A percentile compares a stretch with the other conserved stretches of the same genome.
Evolutionary conservation across 768 basidiomycete genomes (phyloP).

Genomic region (Gloeophyllum trabeum): DNA sequence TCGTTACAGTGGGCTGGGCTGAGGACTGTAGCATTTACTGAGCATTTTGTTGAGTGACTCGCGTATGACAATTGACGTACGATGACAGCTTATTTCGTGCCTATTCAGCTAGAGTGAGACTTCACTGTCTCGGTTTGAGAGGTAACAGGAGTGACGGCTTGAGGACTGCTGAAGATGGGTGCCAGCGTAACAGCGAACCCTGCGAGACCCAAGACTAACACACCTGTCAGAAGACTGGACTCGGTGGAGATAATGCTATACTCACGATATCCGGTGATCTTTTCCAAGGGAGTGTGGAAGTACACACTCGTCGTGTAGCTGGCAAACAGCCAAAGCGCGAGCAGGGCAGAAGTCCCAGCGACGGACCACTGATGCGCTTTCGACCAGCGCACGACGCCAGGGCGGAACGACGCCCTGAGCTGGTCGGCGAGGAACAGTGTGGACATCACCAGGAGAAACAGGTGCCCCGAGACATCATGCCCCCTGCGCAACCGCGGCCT

Average conservation of each 20-base stretch:
- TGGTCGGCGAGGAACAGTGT: conserved; percentile 73
- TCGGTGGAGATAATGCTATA: conserved; percentile 10
- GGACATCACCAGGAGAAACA: conserved; percentile 80
- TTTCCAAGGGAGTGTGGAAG: conserved; percentile 86
- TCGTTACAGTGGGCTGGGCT: too few species aligned
- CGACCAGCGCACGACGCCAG: conserved; percentile 21
- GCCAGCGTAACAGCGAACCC: neutral
- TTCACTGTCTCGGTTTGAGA: too few species aligned
- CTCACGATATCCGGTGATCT: conserved; percentile 76
- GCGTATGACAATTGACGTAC: too few species aligned
- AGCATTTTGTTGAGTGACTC: too few species aligned
- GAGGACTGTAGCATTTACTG: too few species aligned
- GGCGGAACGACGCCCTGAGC: conserved; percentile 39
- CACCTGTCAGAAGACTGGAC: neutral
- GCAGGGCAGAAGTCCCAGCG: conserved; percentile 29
- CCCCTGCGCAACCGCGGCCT: conserved; percentile 52
- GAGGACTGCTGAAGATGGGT: neutral
- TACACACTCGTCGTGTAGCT: conserved; percentile 75
- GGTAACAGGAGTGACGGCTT: too few species aligned
- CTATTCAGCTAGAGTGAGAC: too few species aligned
- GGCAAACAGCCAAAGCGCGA: conserved; percentile 65
- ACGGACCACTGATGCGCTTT: conserved; percentile 37
- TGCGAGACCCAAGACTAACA: neutral
- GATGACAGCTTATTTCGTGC: too few species aligned
- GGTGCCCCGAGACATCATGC: conserved; percentile 90